Conservation (phyloP, 768 basidiomycete species). For the Boletus vinaceobasis region DNA sequence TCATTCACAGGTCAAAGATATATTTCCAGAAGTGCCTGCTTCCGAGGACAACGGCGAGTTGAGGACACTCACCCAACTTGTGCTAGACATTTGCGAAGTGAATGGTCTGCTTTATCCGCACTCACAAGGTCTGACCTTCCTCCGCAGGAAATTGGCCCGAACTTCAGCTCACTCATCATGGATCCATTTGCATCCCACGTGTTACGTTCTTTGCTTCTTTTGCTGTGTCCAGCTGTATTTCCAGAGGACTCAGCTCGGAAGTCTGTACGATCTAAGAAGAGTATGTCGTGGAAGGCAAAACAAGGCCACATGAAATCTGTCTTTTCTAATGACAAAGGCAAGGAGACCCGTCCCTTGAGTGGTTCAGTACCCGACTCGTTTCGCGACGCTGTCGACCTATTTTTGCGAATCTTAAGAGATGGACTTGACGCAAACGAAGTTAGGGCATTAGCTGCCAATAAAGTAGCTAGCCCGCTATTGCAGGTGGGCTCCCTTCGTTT, state of each 20-base stretch:
- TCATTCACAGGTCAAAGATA: constrained; percentile 45
- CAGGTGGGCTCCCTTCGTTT: constrained; percentile 45
- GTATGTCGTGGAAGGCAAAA: constrained; percentile 73
- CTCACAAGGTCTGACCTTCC: constrained; percentile 14
- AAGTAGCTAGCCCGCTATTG: constrained; percentile 73
- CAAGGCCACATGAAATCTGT: constrained; percentile 82
- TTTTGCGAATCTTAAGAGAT: constrained; percentile 52
- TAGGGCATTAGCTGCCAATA: constrained; percentile 69
- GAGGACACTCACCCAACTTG: constrained; percentile 57
- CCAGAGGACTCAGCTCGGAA: constrained; percentile 36
- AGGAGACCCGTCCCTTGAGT: constrained; percentile 28
- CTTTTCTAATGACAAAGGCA: constrained; percentile 47
- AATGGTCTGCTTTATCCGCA: constrained; percentile 13
- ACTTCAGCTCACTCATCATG: constrained; percentile 62
- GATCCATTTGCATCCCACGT: constrained; percentile 93
- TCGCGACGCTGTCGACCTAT: constrained; percentile 36
- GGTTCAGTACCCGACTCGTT: constrained; percentile 47
- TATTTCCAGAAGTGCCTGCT: constrained; percentile 47
- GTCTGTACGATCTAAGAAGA: constrained; percentile 78
- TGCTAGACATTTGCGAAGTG: constrained; percentile 65
- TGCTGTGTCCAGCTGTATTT: constrained; percentile 65
- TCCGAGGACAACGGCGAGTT: constrained; percentile 61
- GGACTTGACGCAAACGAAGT: constrained; percentile 67
- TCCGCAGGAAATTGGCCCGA: constrained; percentile 65
- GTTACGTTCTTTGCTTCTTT: constrained; percentile 69